A percentile compares a stretch with the other conserved stretches of the same genome.
Conservation (phyloP, 371 early-diverging fungal species). For the Mucor irregularis region DNA sequence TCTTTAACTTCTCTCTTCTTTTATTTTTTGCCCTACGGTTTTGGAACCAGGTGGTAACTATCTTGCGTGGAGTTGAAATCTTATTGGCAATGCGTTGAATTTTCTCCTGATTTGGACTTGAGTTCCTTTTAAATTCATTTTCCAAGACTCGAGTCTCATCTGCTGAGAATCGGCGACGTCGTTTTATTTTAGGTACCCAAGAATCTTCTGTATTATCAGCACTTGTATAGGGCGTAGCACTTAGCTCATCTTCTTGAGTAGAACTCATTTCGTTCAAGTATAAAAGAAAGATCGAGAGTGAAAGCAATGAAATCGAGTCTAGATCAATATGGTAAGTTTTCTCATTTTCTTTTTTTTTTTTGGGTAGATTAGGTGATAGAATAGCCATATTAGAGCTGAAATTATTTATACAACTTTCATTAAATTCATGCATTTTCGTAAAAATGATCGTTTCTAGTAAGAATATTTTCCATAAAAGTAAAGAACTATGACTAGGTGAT, state of each 20-base stretch:
- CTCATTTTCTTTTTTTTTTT: not conserved
- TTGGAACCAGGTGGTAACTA: constrained; percentile 48
- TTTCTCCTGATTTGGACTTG: constrained; percentile 26
- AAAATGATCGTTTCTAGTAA: no score
- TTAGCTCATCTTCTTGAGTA: not conserved
- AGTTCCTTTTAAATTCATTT: constrained; percentile 11
- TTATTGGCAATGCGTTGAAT: constrained; percentile 24
- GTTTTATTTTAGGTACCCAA: constrained; percentile 39
- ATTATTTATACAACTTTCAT: no score
- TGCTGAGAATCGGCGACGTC: constrained; percentile 33
- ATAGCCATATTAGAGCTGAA: no score
- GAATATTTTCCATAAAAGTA: no score
- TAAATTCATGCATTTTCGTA: no score
- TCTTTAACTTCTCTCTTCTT: constrained; percentile 12
- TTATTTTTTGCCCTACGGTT: constrained; percentile 45
- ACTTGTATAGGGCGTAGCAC: not conserved
- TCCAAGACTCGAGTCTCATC: constrained; percentile 31
- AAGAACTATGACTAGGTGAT: no score
- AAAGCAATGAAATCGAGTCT: not conserved
- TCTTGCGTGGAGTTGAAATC: constrained; percentile 28
- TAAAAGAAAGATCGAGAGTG: not conserved
- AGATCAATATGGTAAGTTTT: no score
- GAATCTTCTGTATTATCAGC: constrained; percentile 1
- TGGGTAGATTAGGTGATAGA: not conserved
- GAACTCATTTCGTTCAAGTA: not conserved